Evolutionary conservation across 345 rosid genomes (phyloP).

Genomic region (Eucalyptus paniculata): DNA sequence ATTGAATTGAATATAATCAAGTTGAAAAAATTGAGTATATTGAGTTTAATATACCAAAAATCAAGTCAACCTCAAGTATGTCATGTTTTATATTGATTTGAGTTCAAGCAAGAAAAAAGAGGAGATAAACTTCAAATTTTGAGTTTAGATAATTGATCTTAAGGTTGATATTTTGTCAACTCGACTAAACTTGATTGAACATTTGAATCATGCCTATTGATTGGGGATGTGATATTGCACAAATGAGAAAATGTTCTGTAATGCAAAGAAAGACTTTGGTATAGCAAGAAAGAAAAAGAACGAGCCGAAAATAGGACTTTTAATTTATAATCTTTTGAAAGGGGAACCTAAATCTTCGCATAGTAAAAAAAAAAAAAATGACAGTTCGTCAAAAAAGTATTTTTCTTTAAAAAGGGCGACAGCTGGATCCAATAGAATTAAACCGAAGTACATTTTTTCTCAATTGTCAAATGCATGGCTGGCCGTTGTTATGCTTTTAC

Average conservation of each 20-base stretch:
- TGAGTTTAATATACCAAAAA: no score
- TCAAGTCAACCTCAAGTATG: no score
- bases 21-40: rapidly evolving
- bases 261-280: not conserved
- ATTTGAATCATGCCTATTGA: not conserved
- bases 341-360: not conserved
- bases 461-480: not conserved
- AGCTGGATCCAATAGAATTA: not conserved
- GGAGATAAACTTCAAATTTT: not conserved
- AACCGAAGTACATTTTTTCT: not conserved
- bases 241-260: not conserved
- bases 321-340: not conserved
- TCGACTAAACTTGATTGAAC: no score
- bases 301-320: not conserved
- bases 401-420: not conserved
- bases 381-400: not conserved
- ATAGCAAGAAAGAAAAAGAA: not conserved
- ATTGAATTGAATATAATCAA: not conserved
- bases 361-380: not conserved
- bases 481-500: not conserved
- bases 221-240: rapidly evolving
- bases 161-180: not conserved
- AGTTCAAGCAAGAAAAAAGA: no score
- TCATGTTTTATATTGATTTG: no score
- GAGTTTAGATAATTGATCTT: no score